These are phyloP conservation scores for Peniophora sp. DNA, from an alignment of 1,284 basidiomycete species.

Conservation along the genomic window DNA sequence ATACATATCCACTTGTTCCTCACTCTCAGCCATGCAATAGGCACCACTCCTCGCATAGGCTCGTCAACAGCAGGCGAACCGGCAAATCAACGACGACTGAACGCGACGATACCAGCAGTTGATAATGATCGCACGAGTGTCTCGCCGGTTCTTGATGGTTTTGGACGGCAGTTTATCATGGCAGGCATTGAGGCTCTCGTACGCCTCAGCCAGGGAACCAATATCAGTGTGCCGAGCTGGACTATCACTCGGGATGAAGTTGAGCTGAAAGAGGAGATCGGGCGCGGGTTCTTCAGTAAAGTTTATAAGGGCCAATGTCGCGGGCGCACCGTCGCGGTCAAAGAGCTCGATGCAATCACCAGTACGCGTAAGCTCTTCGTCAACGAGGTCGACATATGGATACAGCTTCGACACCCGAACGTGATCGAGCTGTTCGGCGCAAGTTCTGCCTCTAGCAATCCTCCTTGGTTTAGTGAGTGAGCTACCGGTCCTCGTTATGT, in stretches of 20 bases:
- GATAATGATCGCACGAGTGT: neutral
- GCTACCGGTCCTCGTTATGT: neutral
- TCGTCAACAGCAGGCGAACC: neutral
- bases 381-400: conserved; percentile 30
- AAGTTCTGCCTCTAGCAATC: conserved; percentile 29
- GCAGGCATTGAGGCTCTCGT: conserved; percentile 41
- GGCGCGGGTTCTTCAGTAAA: conserved; percentile 61
- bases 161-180: conserved; percentile 39
- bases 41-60: neutral
- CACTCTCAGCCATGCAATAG: no score
- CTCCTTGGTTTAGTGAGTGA: conserved; percentile 34
- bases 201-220: conserved; percentile 28
- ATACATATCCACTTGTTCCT: no score
- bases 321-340: conserved; percentile 46
- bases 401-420: conserved; percentile 29
- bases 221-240: conserved; percentile 52
- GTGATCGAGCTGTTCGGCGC: conserved; percentile 35
- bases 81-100: neutral
- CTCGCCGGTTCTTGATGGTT: conserved; percentile 16
- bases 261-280: conserved; percentile 53
- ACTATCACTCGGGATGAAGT: conserved; percentile 69
- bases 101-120: neutral
- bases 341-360: conserved; percentile 29
- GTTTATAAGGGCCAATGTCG: conserved; percentile 64
- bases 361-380: conserved; percentile 28